Conservation (phyloP, 225 moss, liverwort and hornwort species). For the Rhytidiadelphus loreus region DNA sequence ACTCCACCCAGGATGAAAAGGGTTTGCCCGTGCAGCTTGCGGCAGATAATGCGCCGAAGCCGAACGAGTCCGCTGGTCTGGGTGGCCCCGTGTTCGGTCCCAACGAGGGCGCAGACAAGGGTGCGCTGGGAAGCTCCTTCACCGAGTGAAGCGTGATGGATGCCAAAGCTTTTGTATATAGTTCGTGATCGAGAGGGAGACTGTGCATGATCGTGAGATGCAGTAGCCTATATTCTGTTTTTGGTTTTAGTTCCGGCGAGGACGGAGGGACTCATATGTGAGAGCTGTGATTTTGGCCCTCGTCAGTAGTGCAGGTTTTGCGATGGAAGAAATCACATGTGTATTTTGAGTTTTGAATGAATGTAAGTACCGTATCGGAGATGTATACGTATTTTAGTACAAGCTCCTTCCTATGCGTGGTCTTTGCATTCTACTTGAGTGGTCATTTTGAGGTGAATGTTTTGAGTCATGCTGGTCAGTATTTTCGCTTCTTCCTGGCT, state of each 20-base stretch:
- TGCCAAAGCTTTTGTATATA: background rate
- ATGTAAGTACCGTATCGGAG: background rate
- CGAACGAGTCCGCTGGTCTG: constrained; percentile 29
- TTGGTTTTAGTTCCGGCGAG: background rate
- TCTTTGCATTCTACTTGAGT: background rate
- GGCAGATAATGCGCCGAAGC: constrained; percentile 17
- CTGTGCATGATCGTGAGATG: background rate
- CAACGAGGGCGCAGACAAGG: constrained; percentile 32
- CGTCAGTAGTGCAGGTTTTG: background rate
- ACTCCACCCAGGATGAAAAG: constrained; percentile 23
- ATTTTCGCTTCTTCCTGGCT: background rate
- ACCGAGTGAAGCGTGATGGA: background rate
- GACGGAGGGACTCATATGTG: background rate
- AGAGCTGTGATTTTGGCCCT: background rate
- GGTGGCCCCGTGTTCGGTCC: constrained; percentile 38
- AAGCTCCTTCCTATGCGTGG: background rate
- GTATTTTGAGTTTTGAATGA: background rate
- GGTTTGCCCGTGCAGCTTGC: constrained; percentile 23
- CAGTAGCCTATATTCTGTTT: background rate
- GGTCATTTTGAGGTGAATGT: background rate
- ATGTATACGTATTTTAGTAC: too few species aligned
- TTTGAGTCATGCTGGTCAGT: background rate
- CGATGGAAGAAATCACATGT: background rate
- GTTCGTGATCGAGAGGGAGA: background rate
- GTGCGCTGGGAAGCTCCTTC: constrained; percentile 10